Percentiles rank a stretch among this genome's conserved stretches.
Conservation (phyloP, 2,329 filamentous ascomycete genomes). For the Westerdykella sp. region DNA sequence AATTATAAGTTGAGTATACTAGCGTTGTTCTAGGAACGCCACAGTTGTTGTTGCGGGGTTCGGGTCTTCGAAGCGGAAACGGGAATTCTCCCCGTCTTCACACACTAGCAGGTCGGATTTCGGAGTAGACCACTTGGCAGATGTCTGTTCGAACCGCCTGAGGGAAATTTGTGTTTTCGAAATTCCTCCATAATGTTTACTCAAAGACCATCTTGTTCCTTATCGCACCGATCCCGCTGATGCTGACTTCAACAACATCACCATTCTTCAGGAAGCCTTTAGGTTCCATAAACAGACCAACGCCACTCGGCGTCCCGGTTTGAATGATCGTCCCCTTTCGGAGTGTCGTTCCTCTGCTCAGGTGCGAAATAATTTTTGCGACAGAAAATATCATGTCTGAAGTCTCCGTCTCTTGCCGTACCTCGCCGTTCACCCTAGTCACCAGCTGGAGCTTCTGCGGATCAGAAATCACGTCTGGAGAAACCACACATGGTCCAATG, state of each 20-base stretch:
- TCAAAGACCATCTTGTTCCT: constrained; percentile 4
- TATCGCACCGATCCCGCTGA: constrained; percentile 8
- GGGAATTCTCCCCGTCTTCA: no score
- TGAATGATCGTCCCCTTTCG: constrained; percentile 39
- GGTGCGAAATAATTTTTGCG: constrained; percentile 32
- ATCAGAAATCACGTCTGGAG: constrained; percentile 1
- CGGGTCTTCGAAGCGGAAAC: no score
- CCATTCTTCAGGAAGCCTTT: constrained; percentile 10
- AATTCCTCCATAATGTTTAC: neutral
- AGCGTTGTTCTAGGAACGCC: no score
- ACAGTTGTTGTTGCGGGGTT: no score
- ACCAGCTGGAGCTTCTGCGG: neutral
- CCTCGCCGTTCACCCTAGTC: constrained; percentile 9
- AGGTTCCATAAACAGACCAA: constrained; percentile 15
- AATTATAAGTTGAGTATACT: no score
- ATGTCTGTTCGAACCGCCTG: no score
- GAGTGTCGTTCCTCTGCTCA: constrained; percentile 38
- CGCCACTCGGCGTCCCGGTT: constrained; percentile 34
- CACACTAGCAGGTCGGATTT: no score
- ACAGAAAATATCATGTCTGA: constrained; percentile 8
- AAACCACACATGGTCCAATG: constrained; percentile 8
- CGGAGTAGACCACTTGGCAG: no score
- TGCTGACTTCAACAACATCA: constrained; percentile 12
- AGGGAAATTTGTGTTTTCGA: no score
- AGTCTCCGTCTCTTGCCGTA: constrained; percentile 3